Conservation (phyloP, 106 monocot genomes). For the Platanthera zijinensis region DNA sequence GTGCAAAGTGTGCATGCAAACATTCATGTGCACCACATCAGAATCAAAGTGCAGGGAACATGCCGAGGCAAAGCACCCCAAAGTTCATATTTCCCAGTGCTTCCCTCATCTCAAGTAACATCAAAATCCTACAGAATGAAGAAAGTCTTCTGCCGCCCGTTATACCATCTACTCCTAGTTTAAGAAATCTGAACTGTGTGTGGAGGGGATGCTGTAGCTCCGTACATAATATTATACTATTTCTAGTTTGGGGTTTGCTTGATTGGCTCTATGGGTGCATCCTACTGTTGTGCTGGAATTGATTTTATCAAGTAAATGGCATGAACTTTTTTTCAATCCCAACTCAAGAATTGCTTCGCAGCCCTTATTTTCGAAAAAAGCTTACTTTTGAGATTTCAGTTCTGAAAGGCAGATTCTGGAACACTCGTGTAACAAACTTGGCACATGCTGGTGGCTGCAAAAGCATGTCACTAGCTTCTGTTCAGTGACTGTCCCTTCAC, state of each 20-base stretch:
- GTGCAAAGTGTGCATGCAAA: slow-evolving; percentile 96
- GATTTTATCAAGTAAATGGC: neutral
- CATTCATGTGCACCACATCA: slow-evolving; percentile 80
- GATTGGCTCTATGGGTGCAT: neutral
- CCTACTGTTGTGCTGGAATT: neutral
- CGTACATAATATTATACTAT: neutral
- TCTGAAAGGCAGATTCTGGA: too few relatives aligned
- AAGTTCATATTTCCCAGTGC: slow-evolving; percentile 46
- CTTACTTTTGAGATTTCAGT: too few relatives aligned
- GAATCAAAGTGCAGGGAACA: slow-evolving; percentile 86
- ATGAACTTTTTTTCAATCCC: neutral
- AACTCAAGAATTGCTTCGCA: too few relatives aligned
- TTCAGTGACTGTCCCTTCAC: too few relatives aligned
- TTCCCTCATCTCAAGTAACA: slow-evolving; percentile 72
- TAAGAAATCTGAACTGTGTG: neutral
- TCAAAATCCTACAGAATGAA: neutral
- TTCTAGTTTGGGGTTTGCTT: neutral
- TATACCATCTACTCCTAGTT: neutral
- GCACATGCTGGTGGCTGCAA: too few relatives aligned
- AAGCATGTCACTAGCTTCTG: too few relatives aligned
- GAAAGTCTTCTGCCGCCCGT: neutral
- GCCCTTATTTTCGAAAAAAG: too few relatives aligned
- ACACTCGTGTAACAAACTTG: too few relatives aligned
- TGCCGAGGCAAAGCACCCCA: slow-evolving; percentile 86
- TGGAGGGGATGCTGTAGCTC: neutral